Conservation (phyloP, 2,329 filamentous ascomycete species). For the Penicillium sp. region DNA sequence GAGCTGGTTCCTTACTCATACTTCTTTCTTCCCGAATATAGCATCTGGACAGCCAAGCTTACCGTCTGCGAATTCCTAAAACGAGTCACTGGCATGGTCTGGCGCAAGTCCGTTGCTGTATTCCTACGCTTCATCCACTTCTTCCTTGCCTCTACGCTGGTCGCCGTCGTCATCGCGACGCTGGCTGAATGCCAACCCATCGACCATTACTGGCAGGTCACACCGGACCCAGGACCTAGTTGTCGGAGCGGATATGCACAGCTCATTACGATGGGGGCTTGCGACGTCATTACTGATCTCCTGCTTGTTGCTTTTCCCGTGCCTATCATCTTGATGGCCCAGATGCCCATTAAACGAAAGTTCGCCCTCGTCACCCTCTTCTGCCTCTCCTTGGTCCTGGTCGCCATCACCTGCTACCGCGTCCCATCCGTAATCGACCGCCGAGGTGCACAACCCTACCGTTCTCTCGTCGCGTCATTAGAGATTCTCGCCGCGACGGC, state of each 20-base stretch:
- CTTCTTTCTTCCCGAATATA: slow-evolving; percentile 44
- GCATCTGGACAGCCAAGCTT: slow-evolving; percentile 90
- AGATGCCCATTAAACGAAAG: slow-evolving; percentile 79
- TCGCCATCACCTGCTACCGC: slow-evolving; percentile 79
- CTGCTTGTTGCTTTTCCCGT: slow-evolving; percentile 88
- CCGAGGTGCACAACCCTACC: slow-evolving; percentile 79
- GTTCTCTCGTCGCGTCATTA: slow-evolving; percentile 85
- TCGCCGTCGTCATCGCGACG: slow-evolving; percentile 80
- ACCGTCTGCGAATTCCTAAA: slow-evolving; percentile 91
- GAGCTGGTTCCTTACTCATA: slow-evolving; percentile 9
- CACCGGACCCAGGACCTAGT: slow-evolving; percentile 82
- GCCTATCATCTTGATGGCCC: slow-evolving; percentile 80
- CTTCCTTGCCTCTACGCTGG: slow-evolving; percentile 77
- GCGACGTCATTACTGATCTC: slow-evolving; percentile 87
- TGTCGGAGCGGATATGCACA: slow-evolving; percentile 89
- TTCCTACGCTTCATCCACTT: slow-evolving; percentile 74
- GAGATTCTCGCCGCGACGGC: slow-evolving; percentile 88
- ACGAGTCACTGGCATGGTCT: slow-evolving; percentile 80
- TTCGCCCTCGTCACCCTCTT: slow-evolving; percentile 80
- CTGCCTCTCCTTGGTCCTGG: slow-evolving; percentile 79
- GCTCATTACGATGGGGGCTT: slow-evolving; percentile 85
- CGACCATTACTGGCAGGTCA: slow-evolving; percentile 76
- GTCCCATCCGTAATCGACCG: slow-evolving; percentile 76
- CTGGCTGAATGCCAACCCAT: slow-evolving; percentile 83
- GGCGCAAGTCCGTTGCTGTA: slow-evolving; percentile 76